Conservation (phyloP, 1,139 yeast species). For the Kodamaea plutei region DNA sequence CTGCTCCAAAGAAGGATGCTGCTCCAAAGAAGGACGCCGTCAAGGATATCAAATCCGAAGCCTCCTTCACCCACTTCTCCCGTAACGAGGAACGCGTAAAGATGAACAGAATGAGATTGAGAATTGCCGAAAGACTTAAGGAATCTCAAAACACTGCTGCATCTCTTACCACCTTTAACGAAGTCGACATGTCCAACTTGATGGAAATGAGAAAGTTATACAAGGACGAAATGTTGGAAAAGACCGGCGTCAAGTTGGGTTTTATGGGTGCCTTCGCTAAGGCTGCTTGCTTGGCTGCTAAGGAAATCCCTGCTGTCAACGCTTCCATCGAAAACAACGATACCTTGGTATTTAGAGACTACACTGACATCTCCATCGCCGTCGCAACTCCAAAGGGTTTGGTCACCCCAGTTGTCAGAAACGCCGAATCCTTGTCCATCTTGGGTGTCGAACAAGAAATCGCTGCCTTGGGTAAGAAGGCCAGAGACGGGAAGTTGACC, state of each 20-base stretch:
- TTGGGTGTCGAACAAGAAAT: slow-evolving; percentile 91
- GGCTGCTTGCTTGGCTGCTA: slow-evolving; percentile 90
- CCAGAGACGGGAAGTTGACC: slow-evolving; percentile 95
- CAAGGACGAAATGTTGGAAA: slow-evolving; percentile 94
- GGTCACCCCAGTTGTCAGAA: slow-evolving; percentile 97
- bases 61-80: slow-evolving; percentile 59
- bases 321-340: slow-evolving; percentile 92
- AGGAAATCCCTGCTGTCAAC: slow-evolving; percentile 92
- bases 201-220: slow-evolving; percentile 94
- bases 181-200: slow-evolving; percentile 91
- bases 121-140: slow-evolving; percentile 98
- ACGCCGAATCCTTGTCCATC: slow-evolving; percentile 87
- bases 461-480: slow-evolving; percentile 76
- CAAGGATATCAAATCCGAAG: slow-evolving; percentile 19
- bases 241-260: slow-evolving; percentile 92
- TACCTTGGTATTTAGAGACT: slow-evolving; percentile 94
- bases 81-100: slow-evolving; percentile 90
- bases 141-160: slow-evolving; percentile 99
- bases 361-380: slow-evolving; percentile 92
- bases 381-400: slow-evolving; percentile 99
- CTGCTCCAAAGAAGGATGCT: slow-evolving; percentile 23
- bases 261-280: slow-evolving; percentile 98
- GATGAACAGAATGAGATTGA: slow-evolving; percentile 99
- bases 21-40: slow-evolving; percentile 22
- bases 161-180: slow-evolving; percentile 95